Conservation (phyloP, 495 filamentous ascomycete genomes). For the Choiromyces venosus region DNA sequence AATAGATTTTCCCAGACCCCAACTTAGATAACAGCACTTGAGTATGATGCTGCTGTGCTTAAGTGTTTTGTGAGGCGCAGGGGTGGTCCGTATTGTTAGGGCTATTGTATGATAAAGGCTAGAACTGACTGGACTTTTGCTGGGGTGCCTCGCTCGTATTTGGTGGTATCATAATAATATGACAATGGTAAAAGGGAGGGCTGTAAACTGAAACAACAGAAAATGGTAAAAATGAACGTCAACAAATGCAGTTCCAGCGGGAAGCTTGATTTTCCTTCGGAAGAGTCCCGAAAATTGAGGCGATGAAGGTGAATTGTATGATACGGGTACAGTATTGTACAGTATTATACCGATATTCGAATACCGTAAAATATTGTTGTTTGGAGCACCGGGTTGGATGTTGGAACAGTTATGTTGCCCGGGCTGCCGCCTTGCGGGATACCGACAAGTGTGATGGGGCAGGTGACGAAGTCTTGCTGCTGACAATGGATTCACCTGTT, state of each 20-base stretch:
- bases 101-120: not conserved
- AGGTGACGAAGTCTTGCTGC: not conserved
- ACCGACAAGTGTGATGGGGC: not conserved
- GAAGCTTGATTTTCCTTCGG: not conserved
- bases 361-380: not conserved
- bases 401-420: not conserved
- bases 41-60: not conserved
- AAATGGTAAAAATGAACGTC: not conserved
- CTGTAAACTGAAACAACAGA: not conserved
- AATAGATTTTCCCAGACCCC: not conserved
- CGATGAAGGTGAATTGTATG: not conserved
- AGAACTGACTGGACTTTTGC: not conserved
- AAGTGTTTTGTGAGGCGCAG: not conserved
- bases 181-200: not conserved
- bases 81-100: too few relatives aligned
- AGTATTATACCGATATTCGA: not conserved
- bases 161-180: not conserved
- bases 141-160: not conserved
- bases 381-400: not conserved
- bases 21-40: not conserved
- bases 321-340: not conserved
- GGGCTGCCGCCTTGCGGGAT: not conserved
- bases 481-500: not conserved
- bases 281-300: not conserved
- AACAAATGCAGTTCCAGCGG: not conserved